These are phyloP conservation scores for Stagonosporopsis cucurbitacearum DNA, from an alignment of 2,329 filamentous ascomycete species.

Conservation along the genomic window DNA sequence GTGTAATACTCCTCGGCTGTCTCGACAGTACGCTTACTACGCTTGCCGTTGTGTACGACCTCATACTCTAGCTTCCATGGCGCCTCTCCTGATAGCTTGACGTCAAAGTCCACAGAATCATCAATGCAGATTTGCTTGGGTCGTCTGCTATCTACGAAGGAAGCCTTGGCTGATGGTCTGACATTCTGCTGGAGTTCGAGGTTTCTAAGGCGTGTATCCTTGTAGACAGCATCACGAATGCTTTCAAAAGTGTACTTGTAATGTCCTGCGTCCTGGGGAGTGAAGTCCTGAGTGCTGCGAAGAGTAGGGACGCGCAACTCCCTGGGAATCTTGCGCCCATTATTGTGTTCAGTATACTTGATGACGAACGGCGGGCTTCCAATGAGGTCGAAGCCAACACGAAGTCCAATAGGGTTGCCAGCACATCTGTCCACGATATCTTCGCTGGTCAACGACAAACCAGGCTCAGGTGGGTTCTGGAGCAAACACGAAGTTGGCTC, in stretches of 20 bases:
- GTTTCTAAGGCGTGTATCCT: conserved; percentile 57
- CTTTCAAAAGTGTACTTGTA: conserved; percentile 86
- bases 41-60: conserved; percentile 85
- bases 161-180: conserved; percentile 86
- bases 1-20: conserved; percentile 69
- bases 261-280: conserved; percentile 78
- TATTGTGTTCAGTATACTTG: conserved; percentile 72
- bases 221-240: conserved; percentile 84
- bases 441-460: conserved; percentile 74
- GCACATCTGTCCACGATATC: conserved; percentile 95
- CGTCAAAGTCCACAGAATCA: conserved; percentile 75
- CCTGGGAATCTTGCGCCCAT: conserved; percentile 61
- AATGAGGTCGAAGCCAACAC: conserved; percentile 86
- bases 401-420: conserved; percentile 87
- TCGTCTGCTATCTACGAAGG: conserved; percentile 64
- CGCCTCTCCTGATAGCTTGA: conserved; percentile 78
- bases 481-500: conserved; percentile 94
- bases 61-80: conserved; percentile 94
- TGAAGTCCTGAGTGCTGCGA: conserved; percentile 83
- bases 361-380: conserved; percentile 93
- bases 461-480: conserved; percentile 87
- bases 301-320: conserved; percentile 67
- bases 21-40: conserved; percentile 70
- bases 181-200: conserved; percentile 84
- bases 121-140: conserved; percentile 79